These are phyloP conservation scores for Podospora tetraspora DNA, from an alignment of 495 filamentous ascomycete species.

Conservation along the genomic window DNA sequence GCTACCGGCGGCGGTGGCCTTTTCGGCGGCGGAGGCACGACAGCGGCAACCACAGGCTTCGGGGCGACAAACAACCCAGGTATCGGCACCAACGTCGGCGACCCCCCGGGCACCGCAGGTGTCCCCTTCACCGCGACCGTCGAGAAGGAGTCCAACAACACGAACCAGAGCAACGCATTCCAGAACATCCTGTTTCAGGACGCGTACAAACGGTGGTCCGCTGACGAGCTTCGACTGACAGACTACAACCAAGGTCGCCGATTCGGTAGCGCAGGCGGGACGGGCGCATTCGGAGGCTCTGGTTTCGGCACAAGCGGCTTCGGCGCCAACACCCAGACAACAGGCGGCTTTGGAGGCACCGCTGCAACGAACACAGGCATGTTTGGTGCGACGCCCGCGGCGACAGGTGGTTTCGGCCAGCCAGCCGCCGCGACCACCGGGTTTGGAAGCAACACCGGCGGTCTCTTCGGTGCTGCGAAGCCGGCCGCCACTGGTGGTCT, in stretches of 20 bases:
- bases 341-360: constrained; percentile 37
- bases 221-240: constrained; percentile 81
- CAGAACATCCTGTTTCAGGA: constrained; percentile 85
- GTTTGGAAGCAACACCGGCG: constrained; percentile 42
- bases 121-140: constrained; percentile 62
- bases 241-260: constrained; percentile 87
- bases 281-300: constrained; percentile 74
- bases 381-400: constrained; percentile 30
- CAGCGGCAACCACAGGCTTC: constrained; percentile 44
- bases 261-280: constrained; percentile 71
- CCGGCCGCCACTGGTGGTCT: constrained; percentile 29
- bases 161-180: constrained; percentile 58
- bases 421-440: constrained; percentile 37
- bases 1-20: constrained; percentile 39
- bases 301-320: constrained; percentile 50
- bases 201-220: constrained; percentile 80
- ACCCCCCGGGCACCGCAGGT: constrained; percentile 65
- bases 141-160: constrained; percentile 72
- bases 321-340: constrained; percentile 39
- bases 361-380: constrained; percentile 27
- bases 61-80: constrained; percentile 43
- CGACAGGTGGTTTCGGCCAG: constrained; percentile 38
- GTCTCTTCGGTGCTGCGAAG: constrained; percentile 42
- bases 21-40: constrained; percentile 39
- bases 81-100: constrained; percentile 38